Conservation (phyloP, 768 basidiomycete genomes). For the Pisolithus orientalis region DNA sequence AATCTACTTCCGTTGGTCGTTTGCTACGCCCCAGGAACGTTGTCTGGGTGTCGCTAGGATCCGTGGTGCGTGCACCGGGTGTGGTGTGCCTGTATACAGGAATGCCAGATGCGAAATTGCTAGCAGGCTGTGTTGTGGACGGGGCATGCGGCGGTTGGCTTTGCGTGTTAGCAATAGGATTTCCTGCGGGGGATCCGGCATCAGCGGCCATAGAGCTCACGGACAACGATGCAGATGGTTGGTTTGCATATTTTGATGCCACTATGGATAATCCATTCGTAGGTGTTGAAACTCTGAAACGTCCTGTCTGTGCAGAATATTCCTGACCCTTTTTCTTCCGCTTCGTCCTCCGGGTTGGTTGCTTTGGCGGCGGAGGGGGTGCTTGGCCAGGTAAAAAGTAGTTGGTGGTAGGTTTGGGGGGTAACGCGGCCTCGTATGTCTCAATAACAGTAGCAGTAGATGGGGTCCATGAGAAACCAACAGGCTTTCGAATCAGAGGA, state of each 20-base stretch:
- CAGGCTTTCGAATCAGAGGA: conserved; percentile 54
- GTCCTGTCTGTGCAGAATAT: conserved; percentile 41
- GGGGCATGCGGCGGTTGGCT: background rate
- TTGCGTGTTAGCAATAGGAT: background rate
- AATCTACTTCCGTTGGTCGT: no score
- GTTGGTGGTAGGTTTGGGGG: conserved; percentile 16
- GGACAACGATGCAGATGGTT: conserved; percentile 20
- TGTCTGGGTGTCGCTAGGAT: background rate
- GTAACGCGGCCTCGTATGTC: conserved; percentile 24
- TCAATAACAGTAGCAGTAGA: conserved; percentile 21
- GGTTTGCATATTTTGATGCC: conserved; percentile 19
- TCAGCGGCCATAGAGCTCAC: conserved; percentile 24
- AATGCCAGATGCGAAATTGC: background rate
- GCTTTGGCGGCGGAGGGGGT: conserved; percentile 16
- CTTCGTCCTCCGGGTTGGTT: conserved; percentile 18
- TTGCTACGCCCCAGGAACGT: no score
- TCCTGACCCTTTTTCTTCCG: conserved; percentile 30
- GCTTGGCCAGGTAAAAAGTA: conserved; percentile 54
- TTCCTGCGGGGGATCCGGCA: conserved; percentile 1
- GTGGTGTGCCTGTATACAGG: conserved; percentile 3
- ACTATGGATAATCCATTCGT: conserved; percentile 22
- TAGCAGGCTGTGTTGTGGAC: conserved; percentile 1
- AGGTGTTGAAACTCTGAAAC: conserved; percentile 37
- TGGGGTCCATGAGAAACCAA: conserved; percentile 42
- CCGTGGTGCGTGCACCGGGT: conserved; percentile 1